phyloP scores from a whole-genome alignment of 2,329 filamentous ascomycete species.

The Phoma sp. region DNA sequence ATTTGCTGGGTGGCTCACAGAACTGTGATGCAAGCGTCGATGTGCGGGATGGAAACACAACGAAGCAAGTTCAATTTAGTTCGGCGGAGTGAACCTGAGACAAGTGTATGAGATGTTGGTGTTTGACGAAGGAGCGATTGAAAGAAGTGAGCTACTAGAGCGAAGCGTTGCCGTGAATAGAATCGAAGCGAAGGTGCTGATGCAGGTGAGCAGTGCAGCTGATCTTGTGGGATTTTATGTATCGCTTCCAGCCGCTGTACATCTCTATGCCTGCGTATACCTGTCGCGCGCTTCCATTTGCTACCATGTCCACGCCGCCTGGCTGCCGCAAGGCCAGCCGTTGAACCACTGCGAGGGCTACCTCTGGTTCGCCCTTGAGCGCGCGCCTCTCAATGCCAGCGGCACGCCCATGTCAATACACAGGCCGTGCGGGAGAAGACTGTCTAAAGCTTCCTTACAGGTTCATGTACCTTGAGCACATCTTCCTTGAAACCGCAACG shows the following conservation, averaged over 20 bases:
- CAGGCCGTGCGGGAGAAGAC: conserved; percentile 35
- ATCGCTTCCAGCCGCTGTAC: conserved; percentile 45
- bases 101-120: conserved; percentile 36
- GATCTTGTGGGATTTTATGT: conserved; percentile 45
- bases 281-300: conserved; percentile 48
- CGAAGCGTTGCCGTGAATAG: conserved; percentile 29
- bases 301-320: conserved; percentile 30
- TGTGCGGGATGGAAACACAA: conserved; percentile 33
- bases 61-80: conserved; percentile 8
- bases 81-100: conserved; percentile 31
- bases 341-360: conserved; percentile 33
- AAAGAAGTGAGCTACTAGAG: conserved; percentile 12
- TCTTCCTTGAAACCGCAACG: conserved; percentile 39
- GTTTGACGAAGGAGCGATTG: conserved; percentile 23
- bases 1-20: conserved; percentile 33
- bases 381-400: conserved; percentile 46
- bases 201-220: conserved; percentile 31
- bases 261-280: conserved; percentile 31
- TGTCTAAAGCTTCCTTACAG: conserved; percentile 38
- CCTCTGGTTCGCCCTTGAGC: conserved; percentile 42
- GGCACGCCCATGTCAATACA: conserved; percentile 32
- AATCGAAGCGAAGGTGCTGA: conserved; percentile 24
- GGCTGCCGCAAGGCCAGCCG: conserved; percentile 33
- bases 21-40: conserved; percentile 36
- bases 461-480: conserved; percentile 24